These are phyloP conservation scores for Kodamaea neixiangensis DNA, from an alignment of 805 yeast species.

Conservation along the genomic window DNA sequence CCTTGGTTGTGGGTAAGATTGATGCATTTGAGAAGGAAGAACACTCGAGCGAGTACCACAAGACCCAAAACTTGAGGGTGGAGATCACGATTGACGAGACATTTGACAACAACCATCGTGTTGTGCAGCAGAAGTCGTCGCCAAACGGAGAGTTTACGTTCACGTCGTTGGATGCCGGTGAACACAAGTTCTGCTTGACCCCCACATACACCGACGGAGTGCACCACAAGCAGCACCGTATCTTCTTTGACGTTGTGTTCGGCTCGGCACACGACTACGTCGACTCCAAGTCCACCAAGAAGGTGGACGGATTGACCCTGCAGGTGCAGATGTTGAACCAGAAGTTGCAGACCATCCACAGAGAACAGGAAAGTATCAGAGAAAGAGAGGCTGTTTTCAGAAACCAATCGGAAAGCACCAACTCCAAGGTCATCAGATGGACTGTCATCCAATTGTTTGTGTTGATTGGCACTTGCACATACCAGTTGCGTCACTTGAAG, in stretches of 20 bases:
- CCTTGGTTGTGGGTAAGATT: conserved; percentile 77
- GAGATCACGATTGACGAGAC: conserved; percentile 71
- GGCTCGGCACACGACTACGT: conserved; percentile 63
- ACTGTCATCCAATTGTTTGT: conserved; percentile 70
- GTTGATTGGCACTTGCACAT: conserved; percentile 65
- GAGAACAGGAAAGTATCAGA: conserved; percentile 69
- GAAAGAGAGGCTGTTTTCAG: conserved; percentile 78
- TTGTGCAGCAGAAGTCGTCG: conserved; percentile 63
- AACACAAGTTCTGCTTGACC: conserved; percentile 75
- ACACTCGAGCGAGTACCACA: conserved; percentile 47
- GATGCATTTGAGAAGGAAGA: conserved; percentile 65
- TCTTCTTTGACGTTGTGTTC: conserved; percentile 70
- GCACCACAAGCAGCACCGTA: conserved; percentile 60
- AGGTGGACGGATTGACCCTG: conserved; percentile 52
- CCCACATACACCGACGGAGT: conserved; percentile 70
- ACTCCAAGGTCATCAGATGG: conserved; percentile 72
- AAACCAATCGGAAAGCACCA: conserved; percentile 74
- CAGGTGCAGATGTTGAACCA: conserved; percentile 58
- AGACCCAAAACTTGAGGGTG: conserved; percentile 57
- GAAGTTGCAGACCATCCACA: conserved; percentile 57
- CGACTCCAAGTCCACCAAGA: conserved; percentile 61
- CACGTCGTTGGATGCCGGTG: conserved; percentile 82
- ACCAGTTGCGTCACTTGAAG: conserved; percentile 78
- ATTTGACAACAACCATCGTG: conserved; percentile 81
- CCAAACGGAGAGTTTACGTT: conserved; percentile 72